Conservation (phyloP, 2,329 filamentous ascomycete species). For the Exserohilum rostratum region DNA sequence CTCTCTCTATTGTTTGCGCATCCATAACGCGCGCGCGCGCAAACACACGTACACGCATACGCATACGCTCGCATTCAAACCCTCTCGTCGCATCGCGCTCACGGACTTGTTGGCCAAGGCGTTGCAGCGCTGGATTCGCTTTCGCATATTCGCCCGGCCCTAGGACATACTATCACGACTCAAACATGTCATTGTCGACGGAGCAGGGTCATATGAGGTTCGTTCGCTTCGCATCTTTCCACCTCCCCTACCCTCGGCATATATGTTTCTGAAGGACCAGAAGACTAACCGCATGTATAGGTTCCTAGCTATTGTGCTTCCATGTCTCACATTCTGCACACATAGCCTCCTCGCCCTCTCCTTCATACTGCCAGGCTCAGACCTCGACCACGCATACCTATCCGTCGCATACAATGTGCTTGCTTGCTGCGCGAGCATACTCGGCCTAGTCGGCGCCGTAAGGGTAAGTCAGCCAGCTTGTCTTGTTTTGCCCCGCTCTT, state of each 20-base stretch:
- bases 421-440: slow-evolving; percentile 47
- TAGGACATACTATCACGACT: neutral
- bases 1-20: no score
- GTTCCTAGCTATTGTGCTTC: slow-evolving; percentile 36
- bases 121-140: neutral
- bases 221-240: neutral
- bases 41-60: no score
- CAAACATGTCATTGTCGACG: slow-evolving; percentile 4
- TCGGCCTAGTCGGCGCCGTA: slow-evolving; percentile 53
- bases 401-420: slow-evolving; percentile 50
- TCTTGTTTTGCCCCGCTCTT: neutral
- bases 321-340: slow-evolving; percentile 33
- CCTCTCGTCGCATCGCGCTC: no score
- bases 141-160: neutral
- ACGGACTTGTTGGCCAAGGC: neutral
- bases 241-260: no score
- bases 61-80: no score
- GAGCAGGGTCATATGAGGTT: slow-evolving; percentile 18
- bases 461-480: slow-evolving; percentile 45
- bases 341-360: slow-evolving; percentile 35
- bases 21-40: no score
- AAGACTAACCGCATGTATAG: slow-evolving; percentile 19
- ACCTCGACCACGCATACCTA: slow-evolving; percentile 39
- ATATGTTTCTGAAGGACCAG: neutral
- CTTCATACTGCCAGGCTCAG: slow-evolving; percentile 26